These are phyloP conservation scores for Daldinia concentrica DNA, from an alignment of 495 filamentous ascomycete species.

Conservation along the genomic window DNA sequence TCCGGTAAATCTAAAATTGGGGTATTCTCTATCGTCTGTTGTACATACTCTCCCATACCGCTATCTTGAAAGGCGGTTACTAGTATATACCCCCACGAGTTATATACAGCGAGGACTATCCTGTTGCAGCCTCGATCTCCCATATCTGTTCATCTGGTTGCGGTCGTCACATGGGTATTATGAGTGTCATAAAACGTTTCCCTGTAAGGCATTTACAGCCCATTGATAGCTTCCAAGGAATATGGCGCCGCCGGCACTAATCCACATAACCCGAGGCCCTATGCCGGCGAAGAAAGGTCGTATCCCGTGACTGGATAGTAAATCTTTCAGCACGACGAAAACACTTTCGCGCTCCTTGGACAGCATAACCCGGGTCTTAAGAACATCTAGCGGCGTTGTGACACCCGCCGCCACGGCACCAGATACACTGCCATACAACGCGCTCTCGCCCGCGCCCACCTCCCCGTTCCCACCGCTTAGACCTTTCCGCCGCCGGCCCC, in stretches of 20 bases:
- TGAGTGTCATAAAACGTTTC: conserved; percentile 40
- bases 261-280: conserved; percentile 91
- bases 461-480: conserved; percentile 40
- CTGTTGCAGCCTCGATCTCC: conserved; percentile 1
- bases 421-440: conserved; percentile 82
- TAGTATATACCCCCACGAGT: conserved; percentile 31
- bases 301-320: conserved; percentile 74
- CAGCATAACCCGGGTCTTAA: conserved; percentile 97
- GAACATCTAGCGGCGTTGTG: conserved; percentile 93
- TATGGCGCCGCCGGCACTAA: conserved; percentile 89
- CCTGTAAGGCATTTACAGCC: conserved; percentile 76
- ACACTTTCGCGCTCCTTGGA: conserved; percentile 68
- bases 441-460: conserved; percentile 80
- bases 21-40: conserved; percentile 42
- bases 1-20: conserved; percentile 41
- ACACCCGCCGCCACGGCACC: conserved; percentile 87
- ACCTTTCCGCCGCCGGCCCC: conserved; percentile 51
- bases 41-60: conserved; percentile 32
- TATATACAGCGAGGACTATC: conserved; percentile 32
- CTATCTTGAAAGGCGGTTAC: conserved; percentile 9
- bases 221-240: conserved; percentile 97
- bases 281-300: conserved; percentile 88
- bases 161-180: conserved; percentile 4
- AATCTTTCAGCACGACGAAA: conserved; percentile 66
- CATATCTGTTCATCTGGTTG: neutral